Evolutionary conservation across 768 basidiomycete genomes (phyloP).

Genomic region (Gymnopilus junonius): DNA sequence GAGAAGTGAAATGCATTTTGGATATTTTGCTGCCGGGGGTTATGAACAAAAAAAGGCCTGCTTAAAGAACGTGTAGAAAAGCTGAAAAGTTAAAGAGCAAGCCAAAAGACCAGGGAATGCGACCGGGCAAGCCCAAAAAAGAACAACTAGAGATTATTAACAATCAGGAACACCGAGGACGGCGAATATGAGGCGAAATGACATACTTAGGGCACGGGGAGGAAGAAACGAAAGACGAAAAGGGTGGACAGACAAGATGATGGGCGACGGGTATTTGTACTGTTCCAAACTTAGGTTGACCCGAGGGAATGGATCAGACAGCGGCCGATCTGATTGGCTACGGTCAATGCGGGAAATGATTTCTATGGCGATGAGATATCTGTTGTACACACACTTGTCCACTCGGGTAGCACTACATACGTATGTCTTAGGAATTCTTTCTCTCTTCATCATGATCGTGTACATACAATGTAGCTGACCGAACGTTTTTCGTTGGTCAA

Average conservation of each 20-base stretch:
- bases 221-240: constrained; percentile 33
- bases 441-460: neutral
- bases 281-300: constrained; percentile 26
- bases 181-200: neutral
- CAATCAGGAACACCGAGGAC: neutral
- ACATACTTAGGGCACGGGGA: constrained; percentile 33
- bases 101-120: constrained; percentile 58
- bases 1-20: constrained; percentile 53
- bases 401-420: neutral
- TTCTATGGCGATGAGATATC: constrained; percentile 32
- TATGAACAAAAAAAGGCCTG: constrained; percentile 46
- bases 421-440: neutral
- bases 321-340: constrained; percentile 34
- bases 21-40: constrained; percentile 21
- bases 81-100: constrained; percentile 26
- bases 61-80: constrained; percentile 44
- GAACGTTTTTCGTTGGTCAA: neutral
- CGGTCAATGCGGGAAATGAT: constrained; percentile 32
- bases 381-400: constrained; percentile 5
- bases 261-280: constrained; percentile 43
- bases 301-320: constrained; percentile 24
- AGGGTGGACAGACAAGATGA: constrained; percentile 27
- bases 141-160: constrained; percentile 36
- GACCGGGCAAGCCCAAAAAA: constrained; percentile 74
- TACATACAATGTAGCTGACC: neutral